Evolutionary conservation across 2,329 filamentous ascomycete species (phyloP), one percentile per base, ranked within the genome.

Genomic region (Sordariomycetes sp.): DNA sequence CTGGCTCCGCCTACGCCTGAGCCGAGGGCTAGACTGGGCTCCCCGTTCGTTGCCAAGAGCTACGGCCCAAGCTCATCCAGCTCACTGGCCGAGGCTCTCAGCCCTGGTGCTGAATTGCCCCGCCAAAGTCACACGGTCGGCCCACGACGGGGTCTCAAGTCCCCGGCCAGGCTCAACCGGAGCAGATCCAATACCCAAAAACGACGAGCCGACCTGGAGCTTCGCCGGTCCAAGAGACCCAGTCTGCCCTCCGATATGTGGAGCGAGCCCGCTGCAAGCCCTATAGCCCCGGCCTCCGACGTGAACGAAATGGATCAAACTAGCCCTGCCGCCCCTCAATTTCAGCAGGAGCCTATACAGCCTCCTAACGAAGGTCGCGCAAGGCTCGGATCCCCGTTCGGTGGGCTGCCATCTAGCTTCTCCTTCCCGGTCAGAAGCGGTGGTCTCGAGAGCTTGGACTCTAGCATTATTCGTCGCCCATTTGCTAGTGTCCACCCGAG

Each of bases 31-130:
- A 61, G 64, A 4, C 60, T 75, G 4, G 70, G 64, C 2, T 75
- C 73, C 4, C 72, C 73, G 0, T 76, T 79, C 39, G 55, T 61
- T 15, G 64, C 72, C 21, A 68, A 62, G 40, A 79, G 73, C 43
- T 79, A 79, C 42, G 75, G 75, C 0, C 75, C 74, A 2, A 78
- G 70, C 51, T 74, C 73, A 10, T 75, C 74, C 4, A 60, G 55
- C 14, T 61, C 64, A 1, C 51, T 74, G 6, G 57, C 57, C 4
- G 61, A 59, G 7, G 57, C 54, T 27, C 49, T 61, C 8, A 47
- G 46, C 12, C 40, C 51, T 12, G 45, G 45, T 28, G 36, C 54
- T 4, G 54, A 56, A 30, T 47, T 55, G 3, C 57, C 55, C 21
- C 50, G 61, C 20, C 68, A 69, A 39, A 62, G 62, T 11, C 63